These are phyloP conservation scores for Xylaria sp. DNA, from an alignment of 2,329 filamentous ascomycete genomes.

Conservation along the genomic window DNA sequence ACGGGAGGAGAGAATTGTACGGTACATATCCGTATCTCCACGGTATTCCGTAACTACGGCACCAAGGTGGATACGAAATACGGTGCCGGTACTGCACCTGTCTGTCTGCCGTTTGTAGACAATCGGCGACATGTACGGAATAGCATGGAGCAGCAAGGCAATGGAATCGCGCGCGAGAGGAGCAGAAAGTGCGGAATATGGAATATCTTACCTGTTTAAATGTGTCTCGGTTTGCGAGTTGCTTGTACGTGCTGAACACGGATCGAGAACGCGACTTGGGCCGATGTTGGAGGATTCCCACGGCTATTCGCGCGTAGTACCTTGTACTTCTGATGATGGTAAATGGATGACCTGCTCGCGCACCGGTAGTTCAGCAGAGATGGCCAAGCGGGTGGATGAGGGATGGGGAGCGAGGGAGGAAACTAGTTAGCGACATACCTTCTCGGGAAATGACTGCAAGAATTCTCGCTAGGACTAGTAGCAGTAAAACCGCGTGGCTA, in stretches of 20 bases:
- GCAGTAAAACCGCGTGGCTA: not conserved
- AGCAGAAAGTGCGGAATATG: constrained; percentile 7
- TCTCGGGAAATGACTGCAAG: constrained; percentile 1
- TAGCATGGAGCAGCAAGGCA: no score
- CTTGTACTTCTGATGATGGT: constrained; percentile 3
- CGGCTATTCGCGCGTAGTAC: constrained; percentile 15
- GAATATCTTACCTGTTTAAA: constrained; percentile 23
- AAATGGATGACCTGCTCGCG: not conserved
- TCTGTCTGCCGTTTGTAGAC: no score
- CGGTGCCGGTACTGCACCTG: no score
- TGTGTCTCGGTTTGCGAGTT: constrained; percentile 14
- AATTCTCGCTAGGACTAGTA: constrained; percentile 8
- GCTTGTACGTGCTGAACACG: constrained; percentile 21
- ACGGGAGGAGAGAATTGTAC: no score
- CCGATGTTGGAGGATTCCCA: constrained; percentile 5
- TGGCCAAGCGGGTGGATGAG: no score
- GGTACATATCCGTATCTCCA: no score
- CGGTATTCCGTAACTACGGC: no score
- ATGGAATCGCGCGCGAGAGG: no score
- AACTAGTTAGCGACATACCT: not conserved
- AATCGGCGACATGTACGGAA: no score
- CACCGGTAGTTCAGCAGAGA: not conserved
- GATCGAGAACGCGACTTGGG: constrained; percentile 24
- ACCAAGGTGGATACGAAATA: no score
- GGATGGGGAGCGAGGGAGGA: not conserved